Evolutionary conservation across 2,329 filamentous ascomycete species (phyloP), one percentile per base, ranked within the genome.

Genomic region (Fusarium protoensiforme): DNA sequence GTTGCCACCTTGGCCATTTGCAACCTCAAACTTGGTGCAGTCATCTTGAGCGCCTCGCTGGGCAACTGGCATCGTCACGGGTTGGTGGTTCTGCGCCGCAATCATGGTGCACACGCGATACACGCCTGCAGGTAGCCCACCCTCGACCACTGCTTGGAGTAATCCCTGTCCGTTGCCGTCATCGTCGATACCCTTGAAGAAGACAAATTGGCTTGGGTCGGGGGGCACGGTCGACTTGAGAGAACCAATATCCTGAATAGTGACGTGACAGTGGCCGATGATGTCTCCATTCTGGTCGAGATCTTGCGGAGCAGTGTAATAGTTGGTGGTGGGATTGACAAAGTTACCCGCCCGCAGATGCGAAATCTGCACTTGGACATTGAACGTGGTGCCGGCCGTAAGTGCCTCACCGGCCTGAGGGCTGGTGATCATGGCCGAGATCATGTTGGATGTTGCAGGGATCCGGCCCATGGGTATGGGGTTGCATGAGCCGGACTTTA

Each of bases 11-110:
- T 38, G 33, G 14, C 54, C 54, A 36, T 58, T 43, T 20, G 54
- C 60, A 33, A 62, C 60, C 33, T 62, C 60, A 53, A 62, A 62
- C 35, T 62, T 62, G 33, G 60, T 83, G 78, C 90, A 92, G 79
- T 92, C 90, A 75, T 92, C 90, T 79, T 91, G 89, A 53, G 87
- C 84, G 79, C 90, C 90, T 78, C 90, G 88, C 81, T 91, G 90
- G 64, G 90, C 90, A 58, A 92, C 87, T 60, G 89, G 89, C 89
- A 91, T 91, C 64, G 90, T 77, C 13, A 90, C 88, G 67, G 89
- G 88, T 82, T 91, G 89, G 78, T 92, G 90, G 83, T 92, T 92
- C 73, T 88, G 83, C 20, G 90, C 82, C 67, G 85, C 81, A n/a
- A 85, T 85, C 87, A 92, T 90, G 74, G 87, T 89, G 85, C 90